Evolutionary conservation across 2,329 filamentous ascomycete species (phyloP).

Genomic region (Botrytis fragariae): DNA sequence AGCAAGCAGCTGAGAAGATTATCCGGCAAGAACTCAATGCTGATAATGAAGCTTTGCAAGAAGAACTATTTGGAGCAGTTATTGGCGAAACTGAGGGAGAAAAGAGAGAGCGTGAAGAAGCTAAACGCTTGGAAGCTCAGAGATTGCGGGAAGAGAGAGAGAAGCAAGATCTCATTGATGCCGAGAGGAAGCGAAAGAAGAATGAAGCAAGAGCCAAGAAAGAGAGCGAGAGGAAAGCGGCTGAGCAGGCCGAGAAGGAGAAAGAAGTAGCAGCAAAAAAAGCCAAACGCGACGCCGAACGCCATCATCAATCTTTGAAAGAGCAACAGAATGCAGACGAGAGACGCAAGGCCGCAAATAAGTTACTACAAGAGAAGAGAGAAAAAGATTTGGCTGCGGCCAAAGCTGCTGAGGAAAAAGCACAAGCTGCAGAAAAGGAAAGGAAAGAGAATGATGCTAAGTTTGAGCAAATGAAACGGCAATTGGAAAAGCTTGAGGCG

Average conservation of each 20-base stretch:
- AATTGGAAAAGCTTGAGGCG: neutral
- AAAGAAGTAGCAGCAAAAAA: slow-evolving; percentile 18
- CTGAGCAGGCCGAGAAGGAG: slow-evolving; percentile 19
- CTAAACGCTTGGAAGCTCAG: slow-evolving; percentile 5
- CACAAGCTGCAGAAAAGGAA: slow-evolving; percentile 11
- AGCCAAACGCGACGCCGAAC: slow-evolving; percentile 21
- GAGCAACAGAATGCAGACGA: slow-evolving; percentile 1
- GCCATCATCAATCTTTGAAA: slow-evolving; percentile 14
- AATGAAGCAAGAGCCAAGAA: slow-evolving; percentile 17
- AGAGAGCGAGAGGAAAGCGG: slow-evolving; percentile 9
- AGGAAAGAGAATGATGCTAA: neutral
- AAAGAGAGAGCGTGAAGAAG: neutral
- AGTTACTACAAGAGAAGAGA: slow-evolving; percentile 18
- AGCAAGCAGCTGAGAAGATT: slow-evolving; percentile 25
- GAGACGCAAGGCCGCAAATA: slow-evolving; percentile 19
- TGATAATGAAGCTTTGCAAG: slow-evolving; percentile 19
- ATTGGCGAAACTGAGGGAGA: slow-evolving; percentile 23
- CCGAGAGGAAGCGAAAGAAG: neutral
- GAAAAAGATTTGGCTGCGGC: slow-evolving; percentile 13
- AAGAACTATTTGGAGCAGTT: slow-evolving; percentile 28
- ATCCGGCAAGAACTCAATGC: slow-evolving; percentile 23
- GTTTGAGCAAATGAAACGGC: neutral
- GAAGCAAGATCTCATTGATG: neutral
- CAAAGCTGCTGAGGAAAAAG: slow-evolving; percentile 15
- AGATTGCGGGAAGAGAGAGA: neutral